These are phyloP conservation scores for Chaetomiaceae sp. DNA, from an alignment of 2,329 filamentous ascomycete genomes.

Conservation along the genomic window DNA sequence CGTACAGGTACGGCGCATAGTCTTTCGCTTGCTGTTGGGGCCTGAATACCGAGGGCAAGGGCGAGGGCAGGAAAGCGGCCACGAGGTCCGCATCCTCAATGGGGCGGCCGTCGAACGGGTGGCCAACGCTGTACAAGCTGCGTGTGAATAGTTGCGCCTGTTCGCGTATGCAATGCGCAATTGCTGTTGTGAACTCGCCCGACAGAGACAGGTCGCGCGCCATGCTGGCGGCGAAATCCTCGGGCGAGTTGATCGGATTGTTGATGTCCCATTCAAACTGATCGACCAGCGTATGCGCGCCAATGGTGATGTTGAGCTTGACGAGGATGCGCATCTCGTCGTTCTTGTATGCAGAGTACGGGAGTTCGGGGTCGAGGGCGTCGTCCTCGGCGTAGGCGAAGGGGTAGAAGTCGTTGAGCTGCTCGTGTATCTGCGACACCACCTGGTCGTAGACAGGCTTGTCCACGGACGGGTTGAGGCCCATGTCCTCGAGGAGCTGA, in stretches of 20 bases:
- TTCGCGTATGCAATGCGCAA: constrained; percentile 95
- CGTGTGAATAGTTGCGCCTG: constrained; percentile 92
- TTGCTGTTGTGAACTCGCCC: constrained; percentile 94
- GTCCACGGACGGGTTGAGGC: constrained; percentile 64
- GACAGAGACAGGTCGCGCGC: constrained; percentile 82
- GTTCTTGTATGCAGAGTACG: constrained; percentile 93
- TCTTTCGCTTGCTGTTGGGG: constrained; percentile 92
- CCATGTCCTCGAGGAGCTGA: constrained; percentile 87
- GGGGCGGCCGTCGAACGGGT: constrained; percentile 90
- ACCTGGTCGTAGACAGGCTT: constrained; percentile 58
- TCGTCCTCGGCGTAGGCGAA: constrained; percentile 87
- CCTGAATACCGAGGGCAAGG: constrained; percentile 75
- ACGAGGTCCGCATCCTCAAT: constrained; percentile 88
- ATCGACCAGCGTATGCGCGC: constrained; percentile 85
- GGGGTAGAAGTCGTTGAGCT: constrained; percentile 88
- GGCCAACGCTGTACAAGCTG: constrained; percentile 85
- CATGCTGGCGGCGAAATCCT: constrained; percentile 90
- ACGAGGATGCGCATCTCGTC: constrained; percentile 97
- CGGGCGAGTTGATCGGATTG: constrained; percentile 85
- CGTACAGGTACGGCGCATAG: constrained; percentile 87
- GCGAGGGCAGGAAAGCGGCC: constrained; percentile 77
- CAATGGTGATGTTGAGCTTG: constrained; percentile 97
- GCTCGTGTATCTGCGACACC: constrained; percentile 70
- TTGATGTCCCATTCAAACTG: constrained; percentile 99
- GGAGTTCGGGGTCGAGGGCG: constrained; percentile 78